A percentile compares a stretch with the other conserved stretches of the same genome.
Conservation (phyloP, 2,329 filamentous ascomycete genomes). For the Stagonosporopsis tanaceti region DNA sequence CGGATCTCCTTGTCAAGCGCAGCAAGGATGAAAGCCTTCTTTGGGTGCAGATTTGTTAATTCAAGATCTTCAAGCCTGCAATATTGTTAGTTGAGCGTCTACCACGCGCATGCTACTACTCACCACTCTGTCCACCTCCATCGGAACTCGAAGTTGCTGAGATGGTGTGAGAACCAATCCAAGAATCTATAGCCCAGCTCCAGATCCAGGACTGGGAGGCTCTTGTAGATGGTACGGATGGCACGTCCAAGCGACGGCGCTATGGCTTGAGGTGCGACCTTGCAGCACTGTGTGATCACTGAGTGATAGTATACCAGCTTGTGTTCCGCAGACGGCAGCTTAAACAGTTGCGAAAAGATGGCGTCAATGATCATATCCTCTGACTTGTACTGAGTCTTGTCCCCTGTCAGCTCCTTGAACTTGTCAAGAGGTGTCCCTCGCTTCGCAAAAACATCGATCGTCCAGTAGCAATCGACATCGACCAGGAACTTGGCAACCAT, state of each 20-base stretch:
- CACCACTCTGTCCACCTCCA: slow-evolving; percentile 99
- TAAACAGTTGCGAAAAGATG: slow-evolving; percentile 93
- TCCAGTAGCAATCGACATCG: slow-evolving; percentile 94
- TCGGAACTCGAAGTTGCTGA: slow-evolving; percentile 98
- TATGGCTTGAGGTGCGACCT: slow-evolving; percentile 94
- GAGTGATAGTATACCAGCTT: slow-evolving; percentile 98
- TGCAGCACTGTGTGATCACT: slow-evolving; percentile 92
- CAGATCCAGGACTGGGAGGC: slow-evolving; percentile 81
- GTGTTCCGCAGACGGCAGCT: slow-evolving; percentile 85
- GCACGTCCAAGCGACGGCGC: slow-evolving; percentile 92
- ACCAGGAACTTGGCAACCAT: slow-evolving; percentile 87
- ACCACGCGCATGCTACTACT: slow-evolving; percentile 31
- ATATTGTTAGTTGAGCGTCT: slow-evolving; percentile 17
- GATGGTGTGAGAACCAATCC: slow-evolving; percentile 97
- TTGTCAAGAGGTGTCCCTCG: slow-evolving; percentile 92
- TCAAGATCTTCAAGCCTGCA: slow-evolving; percentile 78
- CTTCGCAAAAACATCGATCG: slow-evolving; percentile 88
- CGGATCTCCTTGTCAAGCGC: slow-evolving; percentile 96
- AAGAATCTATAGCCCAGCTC: slow-evolving; percentile 88
- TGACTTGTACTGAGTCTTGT: slow-evolving; percentile 89
- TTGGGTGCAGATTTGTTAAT: slow-evolving; percentile 78
- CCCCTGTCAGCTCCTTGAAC: slow-evolving; percentile 70
- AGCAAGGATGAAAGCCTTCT: slow-evolving; percentile 91
- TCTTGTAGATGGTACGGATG: slow-evolving; percentile 89
- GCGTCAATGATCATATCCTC: slow-evolving; percentile 98